phyloP scores from a whole-genome alignment of 2,329 filamentous ascomycete species.

The Cryphonectria japonica region DNA sequence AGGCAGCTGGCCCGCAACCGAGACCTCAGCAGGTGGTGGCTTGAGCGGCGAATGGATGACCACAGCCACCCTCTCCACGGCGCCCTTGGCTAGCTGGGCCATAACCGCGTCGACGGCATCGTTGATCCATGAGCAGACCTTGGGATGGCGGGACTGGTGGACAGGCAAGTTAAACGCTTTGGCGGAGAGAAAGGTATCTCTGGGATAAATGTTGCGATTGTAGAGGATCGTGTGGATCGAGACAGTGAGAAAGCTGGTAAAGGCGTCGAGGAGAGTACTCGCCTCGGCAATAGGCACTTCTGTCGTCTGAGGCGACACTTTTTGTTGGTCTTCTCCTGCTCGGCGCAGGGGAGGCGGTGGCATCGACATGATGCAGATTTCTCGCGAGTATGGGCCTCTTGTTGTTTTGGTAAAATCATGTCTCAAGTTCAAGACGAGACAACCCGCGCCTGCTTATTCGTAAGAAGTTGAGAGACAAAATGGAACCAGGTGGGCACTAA shows the following conservation, averaged over 20 bases:
- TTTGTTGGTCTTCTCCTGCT: conserved; percentile 9
- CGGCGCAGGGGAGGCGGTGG: conserved; percentile 21
- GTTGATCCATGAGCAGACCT: conserved; percentile 82
- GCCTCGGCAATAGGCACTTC: conserved; percentile 46
- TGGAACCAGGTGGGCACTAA: conserved; percentile 1
- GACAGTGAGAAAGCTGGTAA: conserved; percentile 80
- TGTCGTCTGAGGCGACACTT: conserved; percentile 18
- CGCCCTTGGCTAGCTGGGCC: conserved; percentile 66
- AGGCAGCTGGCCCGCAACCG: conserved; percentile 29
- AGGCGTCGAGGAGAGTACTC: conserved; percentile 66
- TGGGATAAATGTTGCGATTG: conserved; percentile 79
- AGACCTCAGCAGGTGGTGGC: conserved; percentile 30
- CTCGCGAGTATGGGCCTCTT: background rate
- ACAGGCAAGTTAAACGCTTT: conserved; percentile 84
- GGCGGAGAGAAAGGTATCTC: conserved; percentile 74
- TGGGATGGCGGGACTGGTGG: conserved; percentile 83
- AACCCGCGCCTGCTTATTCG: background rate
- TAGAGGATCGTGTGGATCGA: conserved; percentile 85
- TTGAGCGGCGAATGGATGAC: conserved; percentile 47
- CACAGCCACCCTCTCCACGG: conserved; percentile 52
- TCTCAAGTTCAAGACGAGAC: background rate
- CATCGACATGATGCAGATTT: conserved; percentile 26
- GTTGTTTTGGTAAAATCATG: background rate
- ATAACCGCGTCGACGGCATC: conserved; percentile 77
- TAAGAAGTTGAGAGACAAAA: background rate